Base-by-base conservation (phyloP, 2,329 filamentous ascomycete species). In the Phyllosticta citrichinensis region DNA sequence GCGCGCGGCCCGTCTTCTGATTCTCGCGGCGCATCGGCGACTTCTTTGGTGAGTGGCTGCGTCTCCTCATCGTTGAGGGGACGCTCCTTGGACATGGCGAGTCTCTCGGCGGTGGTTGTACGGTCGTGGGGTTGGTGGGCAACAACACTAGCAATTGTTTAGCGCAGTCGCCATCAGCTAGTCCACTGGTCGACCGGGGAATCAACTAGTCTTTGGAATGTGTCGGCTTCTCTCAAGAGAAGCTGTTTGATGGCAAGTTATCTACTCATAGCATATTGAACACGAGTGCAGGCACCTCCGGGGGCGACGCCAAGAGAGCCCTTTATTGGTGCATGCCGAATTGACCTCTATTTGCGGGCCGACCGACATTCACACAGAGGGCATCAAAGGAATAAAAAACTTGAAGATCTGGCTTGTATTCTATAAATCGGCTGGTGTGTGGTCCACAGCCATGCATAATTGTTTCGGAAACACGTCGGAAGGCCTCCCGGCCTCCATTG, bases 21-120 rank as follows among this genome's bases (percentile, higher is more conserved):
- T 62, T 64, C 62, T 62, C 68, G 70, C 60, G 68, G 61, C 40
- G 14, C 27, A 19, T 55, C 54, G 50, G 68, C 63, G 56, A 64
- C 63, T 59, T 73, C 68, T 55, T 69, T 68, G 27, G 73, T 76
- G 22, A 80, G 71, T 62, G 77, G 77, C 66, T 76, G 71, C 61
- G 73, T 71, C 71, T 80, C 77, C 68, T 79, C 77, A 64, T 75
- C 71, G 66, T 71, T 70, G 60, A 67, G 62, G 55, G 68, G 65
- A 63, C 68, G 69, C 63, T 71, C 69, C 53, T 57, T 63, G 63
- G 71, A 68, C 71, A 74, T 74, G 60, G 60, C 55, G 40, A 47
- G 40, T 47, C 40, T 47, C 40, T 47, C 40, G 51, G 55, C 51
- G 55, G 33, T 51, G 55, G 30, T 52, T 62, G 60, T 25, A 33